Evolutionary conservation across 495 filamentous ascomycete genomes (phyloP).

Genomic region (Tuber aestivum): DNA sequence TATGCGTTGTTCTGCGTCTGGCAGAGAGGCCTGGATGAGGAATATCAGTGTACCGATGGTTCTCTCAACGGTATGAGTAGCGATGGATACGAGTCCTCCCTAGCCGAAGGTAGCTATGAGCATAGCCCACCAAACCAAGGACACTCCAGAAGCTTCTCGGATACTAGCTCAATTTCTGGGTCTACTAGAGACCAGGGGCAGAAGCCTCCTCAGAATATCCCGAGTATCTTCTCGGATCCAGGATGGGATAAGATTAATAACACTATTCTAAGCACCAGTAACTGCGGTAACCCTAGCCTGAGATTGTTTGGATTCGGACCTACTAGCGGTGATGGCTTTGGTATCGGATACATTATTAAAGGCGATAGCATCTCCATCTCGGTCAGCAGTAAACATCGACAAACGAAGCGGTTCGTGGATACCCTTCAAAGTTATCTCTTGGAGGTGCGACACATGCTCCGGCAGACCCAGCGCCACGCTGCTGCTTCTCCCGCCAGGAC

Average conservation of each 20-base stretch:
- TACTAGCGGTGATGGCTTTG: conserved; percentile 89
- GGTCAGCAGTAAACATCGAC: conserved; percentile 82
- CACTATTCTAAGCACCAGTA: conserved; percentile 92
- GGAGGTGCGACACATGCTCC: conserved; percentile 78
- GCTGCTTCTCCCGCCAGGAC: conserved; percentile 53
- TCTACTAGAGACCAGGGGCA: conserved; percentile 28
- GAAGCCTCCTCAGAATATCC: conserved; percentile 50
- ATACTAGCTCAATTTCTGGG: conserved; percentile 38
- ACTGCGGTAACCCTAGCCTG: conserved; percentile 96
- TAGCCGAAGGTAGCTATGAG: conserved; percentile 23
- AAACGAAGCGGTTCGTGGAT: conserved; percentile 84
- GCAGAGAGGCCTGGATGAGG: conserved; percentile 80
- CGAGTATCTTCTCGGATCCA: conserved; percentile 74
- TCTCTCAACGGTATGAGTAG: conserved; percentile 50
- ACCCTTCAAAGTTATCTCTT: conserved; percentile 81
- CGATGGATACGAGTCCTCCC: conserved; percentile 37
- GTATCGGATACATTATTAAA: conserved; percentile 99
- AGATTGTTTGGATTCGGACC: conserved; percentile 96
- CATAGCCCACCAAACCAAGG: conserved; percentile 41
- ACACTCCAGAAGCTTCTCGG: conserved; percentile 42
- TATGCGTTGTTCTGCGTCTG: conserved; percentile 94
- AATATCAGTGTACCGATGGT: conserved; percentile 57
- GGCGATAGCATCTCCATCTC: conserved; percentile 89
- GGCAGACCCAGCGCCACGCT: conserved; percentile 52
- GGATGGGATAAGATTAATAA: conserved; percentile 95